Evolutionary conservation across 768 basidiomycete genomes (phyloP).

Genomic region (Cystofilobasidium bisporidii): DNA sequence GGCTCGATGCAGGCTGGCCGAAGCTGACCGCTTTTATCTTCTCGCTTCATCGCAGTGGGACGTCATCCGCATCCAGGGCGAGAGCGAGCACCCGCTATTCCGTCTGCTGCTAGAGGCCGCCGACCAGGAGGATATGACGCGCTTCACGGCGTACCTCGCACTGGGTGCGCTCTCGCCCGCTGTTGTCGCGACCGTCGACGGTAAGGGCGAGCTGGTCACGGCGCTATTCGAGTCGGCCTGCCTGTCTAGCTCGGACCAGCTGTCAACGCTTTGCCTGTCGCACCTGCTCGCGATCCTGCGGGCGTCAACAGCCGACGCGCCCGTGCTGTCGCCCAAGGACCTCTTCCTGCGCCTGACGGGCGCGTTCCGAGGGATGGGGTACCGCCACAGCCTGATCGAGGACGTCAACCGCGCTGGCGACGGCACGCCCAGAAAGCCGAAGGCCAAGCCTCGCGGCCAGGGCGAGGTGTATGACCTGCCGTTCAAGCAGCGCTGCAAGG

Average conservation of each 20-base stretch:
- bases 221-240: not conserved
- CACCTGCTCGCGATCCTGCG: not conserved
- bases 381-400: not conserved
- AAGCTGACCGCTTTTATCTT: not conserved
- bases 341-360: not conserved
- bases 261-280: not conserved
- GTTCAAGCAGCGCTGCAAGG: not conserved
- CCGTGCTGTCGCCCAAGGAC: not conserved
- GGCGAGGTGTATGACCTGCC: conserved; percentile 4
- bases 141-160: not conserved
- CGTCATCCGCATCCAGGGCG: not conserved
- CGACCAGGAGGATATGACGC: not conserved
- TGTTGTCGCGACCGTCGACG: not conserved
- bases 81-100: not conserved
- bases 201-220: not conserved
- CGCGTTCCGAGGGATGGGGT: not conserved
- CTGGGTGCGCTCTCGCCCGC: conserved; percentile 3
- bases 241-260: not conserved
- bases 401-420: not conserved
- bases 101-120: not conserved
- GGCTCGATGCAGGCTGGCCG: too few relatives aligned
- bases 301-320: not conserved
- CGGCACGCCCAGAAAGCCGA: not conserved
- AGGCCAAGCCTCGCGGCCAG: not conserved
- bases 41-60: not conserved